Percentiles rank a stretch among this genome's conserved stretches.
Conservation (phyloP, 2,329 filamentous ascomycete genomes). For the Calonectria pseudoreteaudii region DNA sequence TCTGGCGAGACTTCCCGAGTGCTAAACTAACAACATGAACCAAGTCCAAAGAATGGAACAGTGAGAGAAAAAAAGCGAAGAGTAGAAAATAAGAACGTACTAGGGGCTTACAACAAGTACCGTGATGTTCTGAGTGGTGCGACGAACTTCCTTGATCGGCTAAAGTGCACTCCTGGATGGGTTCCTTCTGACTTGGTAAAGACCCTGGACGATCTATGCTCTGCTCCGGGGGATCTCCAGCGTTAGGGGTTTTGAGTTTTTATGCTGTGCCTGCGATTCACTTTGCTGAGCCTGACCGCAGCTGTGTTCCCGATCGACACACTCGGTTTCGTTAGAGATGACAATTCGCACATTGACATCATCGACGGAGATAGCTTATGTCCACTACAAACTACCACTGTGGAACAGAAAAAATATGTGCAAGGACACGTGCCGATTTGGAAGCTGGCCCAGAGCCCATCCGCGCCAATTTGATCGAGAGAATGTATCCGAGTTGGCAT, state of each 20-base stretch:
- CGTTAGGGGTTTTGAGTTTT: constrained; percentile 15
- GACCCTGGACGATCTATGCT: constrained; percentile 8
- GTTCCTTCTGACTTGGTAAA: not conserved
- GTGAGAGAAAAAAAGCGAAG: not conserved
- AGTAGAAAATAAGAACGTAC: not conserved
- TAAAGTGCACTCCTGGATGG: not conserved
- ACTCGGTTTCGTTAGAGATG: not conserved
- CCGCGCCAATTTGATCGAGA: not conserved
- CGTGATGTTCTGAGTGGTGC: not conserved
- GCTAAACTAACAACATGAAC: constrained; percentile 5
- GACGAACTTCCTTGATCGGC: not conserved
- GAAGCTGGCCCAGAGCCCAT: not conserved
- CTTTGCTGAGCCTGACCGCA: constrained; percentile 5
- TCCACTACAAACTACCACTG: not conserved
- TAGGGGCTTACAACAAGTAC: not conserved
- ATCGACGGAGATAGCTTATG: not conserved
- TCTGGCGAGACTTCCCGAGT: constrained; percentile 16
- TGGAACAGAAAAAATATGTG: not conserved
- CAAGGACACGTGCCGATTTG: not conserved
- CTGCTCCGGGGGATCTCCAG: constrained; percentile 14
- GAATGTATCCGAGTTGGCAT: constrained; percentile 16
- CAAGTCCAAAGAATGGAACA: not conserved
- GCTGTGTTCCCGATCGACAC: constrained; percentile 20
- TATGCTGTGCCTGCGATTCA: constrained; percentile 1
- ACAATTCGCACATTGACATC: constrained; percentile 1